Conservation (phyloP, 163 green algal genomes). For the Scenedesmus sp. region DNA sequence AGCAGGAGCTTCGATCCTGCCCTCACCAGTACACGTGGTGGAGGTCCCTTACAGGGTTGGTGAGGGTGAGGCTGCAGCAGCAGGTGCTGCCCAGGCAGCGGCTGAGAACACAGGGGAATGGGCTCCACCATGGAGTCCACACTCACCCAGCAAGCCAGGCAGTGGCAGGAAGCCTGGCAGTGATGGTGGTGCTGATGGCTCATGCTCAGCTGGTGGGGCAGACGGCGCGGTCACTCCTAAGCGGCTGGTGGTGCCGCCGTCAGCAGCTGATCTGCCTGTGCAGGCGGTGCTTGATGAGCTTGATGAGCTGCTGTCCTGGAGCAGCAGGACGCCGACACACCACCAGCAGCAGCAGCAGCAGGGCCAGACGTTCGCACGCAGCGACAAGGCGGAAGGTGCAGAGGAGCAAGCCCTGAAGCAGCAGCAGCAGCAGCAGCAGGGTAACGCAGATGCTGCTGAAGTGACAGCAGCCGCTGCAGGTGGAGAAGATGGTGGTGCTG, state of each 20-base stretch:
- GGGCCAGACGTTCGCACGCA: background rate
- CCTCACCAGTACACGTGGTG: constrained; percentile 31
- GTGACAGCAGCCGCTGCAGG: background rate
- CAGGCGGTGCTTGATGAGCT: constrained; percentile 42
- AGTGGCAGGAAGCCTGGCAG: background rate
- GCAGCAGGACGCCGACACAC: constrained; percentile 2
- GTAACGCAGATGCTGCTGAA: background rate
- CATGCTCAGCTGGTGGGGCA: background rate
- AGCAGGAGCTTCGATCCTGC: background rate
- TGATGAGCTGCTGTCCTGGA: constrained; percentile 31
- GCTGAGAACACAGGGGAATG: background rate
- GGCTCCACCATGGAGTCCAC: background rate
- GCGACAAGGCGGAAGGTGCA: background rate
- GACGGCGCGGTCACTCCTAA: background rate
- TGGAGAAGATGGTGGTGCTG: background rate
- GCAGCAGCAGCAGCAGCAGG: constrained; percentile 16
- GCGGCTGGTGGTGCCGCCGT: constrained; percentile 25
- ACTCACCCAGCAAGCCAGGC: background rate
- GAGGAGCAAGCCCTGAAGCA: background rate
- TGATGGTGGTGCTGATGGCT: background rate
- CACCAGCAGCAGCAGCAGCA: constrained; percentile 23
- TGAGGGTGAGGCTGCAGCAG: background rate
- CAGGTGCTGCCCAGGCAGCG: background rate
- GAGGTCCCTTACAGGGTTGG: background rate
- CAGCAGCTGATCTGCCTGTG: constrained; percentile 42